Percentiles rank a stretch among this genome's conserved stretches.
Evolutionary conservation across 2,329 filamentous ascomycete genomes (phyloP).

Genomic region (Fusarium citri): DNA sequence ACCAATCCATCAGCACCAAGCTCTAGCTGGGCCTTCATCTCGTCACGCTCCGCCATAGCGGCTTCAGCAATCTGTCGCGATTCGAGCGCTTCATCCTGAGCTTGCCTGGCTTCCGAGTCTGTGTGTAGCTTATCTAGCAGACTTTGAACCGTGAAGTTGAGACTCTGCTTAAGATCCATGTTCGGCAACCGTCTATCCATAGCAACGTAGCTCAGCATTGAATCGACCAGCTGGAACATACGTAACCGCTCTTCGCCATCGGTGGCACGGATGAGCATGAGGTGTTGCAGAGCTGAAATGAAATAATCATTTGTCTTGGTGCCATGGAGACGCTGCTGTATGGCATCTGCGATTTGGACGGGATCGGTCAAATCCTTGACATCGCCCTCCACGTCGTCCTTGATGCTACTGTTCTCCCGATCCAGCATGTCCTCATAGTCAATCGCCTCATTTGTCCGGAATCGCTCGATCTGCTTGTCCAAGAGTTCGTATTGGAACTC

Average conservation of each 20-base stretch:
- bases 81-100: conserved; percentile 90
- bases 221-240: conserved; percentile 97
- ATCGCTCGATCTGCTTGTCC: conserved; percentile 96
- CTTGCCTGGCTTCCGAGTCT: conserved; percentile 92
- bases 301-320: conserved; percentile 95
- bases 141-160: conserved; percentile 97
- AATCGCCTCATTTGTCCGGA: conserved; percentile 92
- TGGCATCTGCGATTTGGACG: conserved; percentile 92
- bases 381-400: conserved; percentile 87
- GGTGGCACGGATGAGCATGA: conserved; percentile 91
- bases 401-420: conserved; percentile 88
- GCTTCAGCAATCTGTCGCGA: conserved; percentile 93
- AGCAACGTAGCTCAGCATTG: conserved; percentile 98
- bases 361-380: conserved; percentile 94
- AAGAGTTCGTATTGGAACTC: conserved; percentile 98
- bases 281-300: conserved; percentile 91
- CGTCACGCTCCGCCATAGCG: conserved; percentile 95
- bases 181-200: conserved; percentile 97
- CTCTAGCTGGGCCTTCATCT: conserved; percentile 89
- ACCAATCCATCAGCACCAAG: conserved; percentile 94
- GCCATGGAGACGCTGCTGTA: conserved; percentile 84
- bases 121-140: conserved; percentile 96
- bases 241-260: conserved; percentile 91
- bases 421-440: conserved; percentile 98
- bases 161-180: conserved; percentile 96